Percentiles rank a stretch among this genome's conserved stretches.
Evolutionary conservation across 2,329 filamentous ascomycete genomes (phyloP).

Genomic region (Metarhizium album): DNA sequence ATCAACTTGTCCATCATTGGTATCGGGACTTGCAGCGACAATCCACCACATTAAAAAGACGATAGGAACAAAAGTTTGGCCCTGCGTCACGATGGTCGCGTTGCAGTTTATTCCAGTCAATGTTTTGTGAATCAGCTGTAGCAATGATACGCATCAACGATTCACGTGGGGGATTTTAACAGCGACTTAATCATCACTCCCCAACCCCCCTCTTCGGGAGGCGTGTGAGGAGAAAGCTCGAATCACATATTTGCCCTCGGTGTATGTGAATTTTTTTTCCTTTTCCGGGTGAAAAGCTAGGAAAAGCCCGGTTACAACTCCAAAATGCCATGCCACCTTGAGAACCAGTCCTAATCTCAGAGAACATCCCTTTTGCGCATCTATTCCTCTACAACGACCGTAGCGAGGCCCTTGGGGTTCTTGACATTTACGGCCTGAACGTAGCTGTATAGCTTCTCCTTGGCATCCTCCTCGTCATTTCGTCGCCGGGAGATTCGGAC

Average conservation of each 20-base stretch:
- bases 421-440: constrained; percentile 99
- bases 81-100: neutral
- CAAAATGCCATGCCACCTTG: constrained; percentile 33
- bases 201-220: neutral
- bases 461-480: constrained; percentile 99
- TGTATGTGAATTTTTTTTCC: constrained; percentile 16
- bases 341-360: constrained; percentile 28
- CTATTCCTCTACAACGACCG: constrained; percentile 73
- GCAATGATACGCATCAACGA: constrained; percentile 3
- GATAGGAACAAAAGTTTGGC: neutral
- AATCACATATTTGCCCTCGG: constrained; percentile 21
- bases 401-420: constrained; percentile 96
- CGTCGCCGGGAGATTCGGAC: constrained; percentile 98
- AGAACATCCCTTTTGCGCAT: constrained; percentile 23
- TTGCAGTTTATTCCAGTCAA: neutral
- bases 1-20: neutral
- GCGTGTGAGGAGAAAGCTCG: constrained; percentile 14
- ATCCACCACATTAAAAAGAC: neutral
- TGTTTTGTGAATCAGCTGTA: neutral
- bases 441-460: constrained; percentile 99
- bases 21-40: neutral
- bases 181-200: constrained; percentile 1
- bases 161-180: constrained; percentile 5
- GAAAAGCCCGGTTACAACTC: constrained; percentile 35
- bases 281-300: constrained; percentile 31